Percentiles rank a stretch among this genome's conserved stretches.
phyloP scores from a whole-genome alignment of 139 green algal genomes.

The Coccomyxa sp. region DNA sequence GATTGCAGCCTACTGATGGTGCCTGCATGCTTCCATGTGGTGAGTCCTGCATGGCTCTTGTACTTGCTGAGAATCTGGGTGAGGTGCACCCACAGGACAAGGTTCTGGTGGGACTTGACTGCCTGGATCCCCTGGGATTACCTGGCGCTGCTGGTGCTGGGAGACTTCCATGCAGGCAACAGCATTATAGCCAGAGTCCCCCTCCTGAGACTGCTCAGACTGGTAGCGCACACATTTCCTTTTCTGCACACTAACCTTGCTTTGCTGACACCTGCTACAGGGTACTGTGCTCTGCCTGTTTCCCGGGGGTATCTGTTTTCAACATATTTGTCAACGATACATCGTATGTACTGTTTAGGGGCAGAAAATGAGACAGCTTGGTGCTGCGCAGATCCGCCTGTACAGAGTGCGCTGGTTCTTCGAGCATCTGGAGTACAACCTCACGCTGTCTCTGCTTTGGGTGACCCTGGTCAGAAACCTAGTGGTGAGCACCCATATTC shows the following conservation, averaged over 20 bases:
- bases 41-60: too few relatives aligned
- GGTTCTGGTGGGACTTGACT: conserved; percentile 16
- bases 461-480: conserved; percentile 50
- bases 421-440: conserved; percentile 42
- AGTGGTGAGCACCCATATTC: conserved; percentile 13
- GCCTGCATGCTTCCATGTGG: too few relatives aligned
- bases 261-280: too few relatives aligned
- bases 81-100: background rate
- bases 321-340: too few relatives aligned
- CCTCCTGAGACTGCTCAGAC: background rate
- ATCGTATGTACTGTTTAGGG: too few relatives aligned
- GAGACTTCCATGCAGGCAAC: background rate
- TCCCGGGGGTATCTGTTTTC: too few relatives aligned
- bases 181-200: background rate
- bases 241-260: background rate
- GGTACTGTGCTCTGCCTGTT: too few relatives aligned
- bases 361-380: background rate
- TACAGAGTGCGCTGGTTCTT: conserved; percentile 40
- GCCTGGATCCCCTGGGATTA: conserved; percentile 22
- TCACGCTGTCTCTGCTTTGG: conserved; percentile 30
- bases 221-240: background rate
- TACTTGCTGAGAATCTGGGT: too few relatives aligned
- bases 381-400: conserved; percentile 21
- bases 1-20: too few relatives aligned
- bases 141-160: background rate